A percentile compares a stretch with the other conserved stretches of the same genome.
These are phyloP conservation scores for Aegilops bicornis DNA, from an alignment of 176 grass and related monocot genomes.

Conservation along the genomic window DNA sequence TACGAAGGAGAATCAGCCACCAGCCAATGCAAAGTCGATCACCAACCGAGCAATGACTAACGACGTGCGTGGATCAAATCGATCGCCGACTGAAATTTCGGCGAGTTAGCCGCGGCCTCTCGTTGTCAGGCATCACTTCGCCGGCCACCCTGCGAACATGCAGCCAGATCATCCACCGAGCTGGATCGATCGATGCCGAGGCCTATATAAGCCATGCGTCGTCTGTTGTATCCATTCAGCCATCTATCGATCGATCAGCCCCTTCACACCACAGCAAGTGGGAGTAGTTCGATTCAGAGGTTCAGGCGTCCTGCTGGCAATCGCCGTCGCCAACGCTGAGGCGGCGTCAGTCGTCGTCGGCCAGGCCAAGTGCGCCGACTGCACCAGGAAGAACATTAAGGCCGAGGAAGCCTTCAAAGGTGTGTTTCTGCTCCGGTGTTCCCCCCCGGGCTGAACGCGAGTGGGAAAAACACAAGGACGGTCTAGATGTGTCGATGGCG, in stretches of 20 bases:
- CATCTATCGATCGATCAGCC: neutral
- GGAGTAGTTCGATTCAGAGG: no score
- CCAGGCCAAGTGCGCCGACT: neutral
- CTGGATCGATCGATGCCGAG: neutral
- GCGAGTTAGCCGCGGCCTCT: neutral
- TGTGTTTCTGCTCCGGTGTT: no score
- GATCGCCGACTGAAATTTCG: neutral
- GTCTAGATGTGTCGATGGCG: no score
- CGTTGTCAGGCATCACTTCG: neutral
- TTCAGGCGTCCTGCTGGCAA: neutral
- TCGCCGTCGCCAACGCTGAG: neutral
- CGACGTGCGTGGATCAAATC: neutral
- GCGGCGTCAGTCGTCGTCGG: neutral
- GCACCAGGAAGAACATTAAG: conserved; percentile 3
- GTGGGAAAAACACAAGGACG: no score
- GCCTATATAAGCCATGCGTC: neutral
- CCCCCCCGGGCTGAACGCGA: no score
- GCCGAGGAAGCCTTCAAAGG: neutral
- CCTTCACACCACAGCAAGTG: neutral
- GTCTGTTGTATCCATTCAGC: neutral
- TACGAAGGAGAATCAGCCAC: neutral
- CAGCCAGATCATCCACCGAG: neutral
- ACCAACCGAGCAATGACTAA: neutral
- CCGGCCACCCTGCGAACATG: neutral
- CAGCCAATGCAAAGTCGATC: neutral